These are phyloP conservation scores for Tetrastigma voinierianum DNA, from an alignment of 164 flowering plant genomes.

Conservation along the genomic window DNA sequence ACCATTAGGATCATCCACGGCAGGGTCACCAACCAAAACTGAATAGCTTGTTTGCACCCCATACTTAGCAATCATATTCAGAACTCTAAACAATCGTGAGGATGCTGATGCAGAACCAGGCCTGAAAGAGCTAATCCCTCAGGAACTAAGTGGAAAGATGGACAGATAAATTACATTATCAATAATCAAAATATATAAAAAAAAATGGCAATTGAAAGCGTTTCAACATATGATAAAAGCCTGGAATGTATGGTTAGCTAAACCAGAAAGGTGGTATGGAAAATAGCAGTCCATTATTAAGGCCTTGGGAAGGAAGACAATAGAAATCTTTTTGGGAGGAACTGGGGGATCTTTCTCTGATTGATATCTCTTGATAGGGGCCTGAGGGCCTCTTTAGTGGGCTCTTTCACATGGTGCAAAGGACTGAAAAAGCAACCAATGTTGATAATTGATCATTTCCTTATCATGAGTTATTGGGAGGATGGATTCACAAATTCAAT, in stretches of 20 bases:
- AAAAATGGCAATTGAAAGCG: neutral
- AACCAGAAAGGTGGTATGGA: neutral
- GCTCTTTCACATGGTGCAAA: too few relatives aligned
- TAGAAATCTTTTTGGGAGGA: too few relatives aligned
- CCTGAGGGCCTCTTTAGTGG: too few relatives aligned
- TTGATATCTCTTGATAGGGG: too few relatives aligned
- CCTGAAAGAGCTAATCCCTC: constrained; percentile 7
- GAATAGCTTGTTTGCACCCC: neutral
- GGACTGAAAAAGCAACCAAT: too few relatives aligned
- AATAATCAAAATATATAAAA: neutral
- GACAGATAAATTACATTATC: neutral
- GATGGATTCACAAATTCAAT: too few relatives aligned
- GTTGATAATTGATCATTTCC: too few relatives aligned
- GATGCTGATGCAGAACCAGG: constrained; percentile 6
- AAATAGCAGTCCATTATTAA: neutral
- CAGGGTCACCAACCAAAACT: too few relatives aligned
- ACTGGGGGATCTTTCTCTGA: too few relatives aligned
- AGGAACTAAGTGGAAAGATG: constrained; percentile 3
- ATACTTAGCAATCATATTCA: neutral
- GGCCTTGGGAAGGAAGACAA: neutral
- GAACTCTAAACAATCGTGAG: constrained; percentile 3
- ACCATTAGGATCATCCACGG: neutral
- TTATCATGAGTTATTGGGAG: too few relatives aligned
- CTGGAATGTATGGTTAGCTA: too few relatives aligned
- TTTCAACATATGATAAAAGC: neutral